Evolutionary conservation across 495 filamentous ascomycete genomes (phyloP).

Genomic region (Lasiosphaeria hispida): DNA sequence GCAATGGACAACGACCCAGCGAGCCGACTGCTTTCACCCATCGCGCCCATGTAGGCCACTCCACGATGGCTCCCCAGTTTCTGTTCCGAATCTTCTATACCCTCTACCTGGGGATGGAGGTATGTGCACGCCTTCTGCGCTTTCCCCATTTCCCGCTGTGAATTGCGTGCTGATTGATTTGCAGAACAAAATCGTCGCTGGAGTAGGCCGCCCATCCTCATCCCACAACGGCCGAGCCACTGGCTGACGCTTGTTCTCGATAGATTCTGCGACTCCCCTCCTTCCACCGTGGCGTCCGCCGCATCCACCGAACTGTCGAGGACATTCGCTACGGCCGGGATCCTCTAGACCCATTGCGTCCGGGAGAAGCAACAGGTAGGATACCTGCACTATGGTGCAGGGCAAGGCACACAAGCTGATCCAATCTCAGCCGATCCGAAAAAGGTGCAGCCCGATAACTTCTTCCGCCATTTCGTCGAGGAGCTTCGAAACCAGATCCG

Average conservation of each 20-base stretch:
- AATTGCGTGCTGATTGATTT: not conserved
- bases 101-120: conserved; percentile 16
- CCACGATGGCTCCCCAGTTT: conserved; percentile 11
- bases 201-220: conserved; percentile 19
- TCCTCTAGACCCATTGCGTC: conserved; percentile 40
- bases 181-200: conserved; percentile 31
- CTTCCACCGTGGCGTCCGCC: conserved; percentile 42
- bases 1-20: no score
- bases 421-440: conserved; percentile 11
- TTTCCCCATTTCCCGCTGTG: no score
- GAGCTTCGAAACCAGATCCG: conserved; percentile 40
- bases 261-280: conserved; percentile 33
- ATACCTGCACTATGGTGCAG: not conserved
- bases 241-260: not conserved
- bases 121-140: not conserved
- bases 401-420: not conserved
- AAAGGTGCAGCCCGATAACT: conserved; percentile 14
- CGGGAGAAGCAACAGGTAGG: conserved; percentile 43
- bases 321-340: conserved; percentile 40
- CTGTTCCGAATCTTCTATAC: conserved; percentile 13
- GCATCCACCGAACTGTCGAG: conserved; percentile 39
- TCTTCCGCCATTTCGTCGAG: conserved; percentile 36
- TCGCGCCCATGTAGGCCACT: not conserved
- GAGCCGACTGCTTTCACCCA: not conserved
- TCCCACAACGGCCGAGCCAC: not conserved